Percentiles rank a stretch among this genome's conserved stretches.
phyloP scores from a whole-genome alignment of 2,329 filamentous ascomycete genomes.

The Pseudogymnoascus sp. region DNA sequence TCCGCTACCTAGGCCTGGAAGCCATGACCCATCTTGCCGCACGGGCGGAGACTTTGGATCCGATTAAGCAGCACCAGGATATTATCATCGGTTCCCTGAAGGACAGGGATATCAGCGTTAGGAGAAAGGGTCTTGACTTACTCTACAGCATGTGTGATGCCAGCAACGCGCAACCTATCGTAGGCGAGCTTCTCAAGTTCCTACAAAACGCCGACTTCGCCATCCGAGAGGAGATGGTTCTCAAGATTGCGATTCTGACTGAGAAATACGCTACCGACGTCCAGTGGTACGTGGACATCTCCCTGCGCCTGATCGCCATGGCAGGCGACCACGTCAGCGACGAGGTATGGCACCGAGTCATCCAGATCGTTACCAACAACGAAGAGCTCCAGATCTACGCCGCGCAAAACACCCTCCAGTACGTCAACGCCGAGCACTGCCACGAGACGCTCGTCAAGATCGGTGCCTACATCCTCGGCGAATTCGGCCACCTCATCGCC shows the following conservation, averaged over 20 bases:
- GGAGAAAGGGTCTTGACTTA: conserved; percentile 88
- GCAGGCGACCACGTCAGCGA: conserved; percentile 98
- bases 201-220: conserved; percentile 95
- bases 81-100: conserved; percentile 91
- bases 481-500: conserved; percentile 93
- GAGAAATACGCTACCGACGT: conserved; percentile 98
- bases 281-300: conserved; percentile 99
- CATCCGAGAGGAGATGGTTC: conserved; percentile 96
- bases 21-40: conserved; percentile 98
- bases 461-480: conserved; percentile 87
- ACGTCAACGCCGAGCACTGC: conserved; percentile 85
- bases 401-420: conserved; percentile 83
- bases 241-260: conserved; percentile 96
- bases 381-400: conserved; percentile 96
- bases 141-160: conserved; percentile 99
- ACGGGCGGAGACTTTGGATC: conserved; percentile 84
- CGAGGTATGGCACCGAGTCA: conserved; percentile 97
- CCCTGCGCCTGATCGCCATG: conserved; percentile 85
- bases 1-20: conserved; percentile 88
- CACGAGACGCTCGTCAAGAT: conserved; percentile 98
- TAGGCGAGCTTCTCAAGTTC: conserved; percentile 87
- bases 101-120: conserved; percentile 93
- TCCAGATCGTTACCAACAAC: conserved; percentile 98
- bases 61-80: conserved; percentile 95
- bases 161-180: conserved; percentile 87